A percentile compares a stretch with the other conserved stretches of the same genome.
phyloP scores from a whole-genome alignment of 2,329 filamentous ascomycete species.

The Fusarium albosuccineum region DNA sequence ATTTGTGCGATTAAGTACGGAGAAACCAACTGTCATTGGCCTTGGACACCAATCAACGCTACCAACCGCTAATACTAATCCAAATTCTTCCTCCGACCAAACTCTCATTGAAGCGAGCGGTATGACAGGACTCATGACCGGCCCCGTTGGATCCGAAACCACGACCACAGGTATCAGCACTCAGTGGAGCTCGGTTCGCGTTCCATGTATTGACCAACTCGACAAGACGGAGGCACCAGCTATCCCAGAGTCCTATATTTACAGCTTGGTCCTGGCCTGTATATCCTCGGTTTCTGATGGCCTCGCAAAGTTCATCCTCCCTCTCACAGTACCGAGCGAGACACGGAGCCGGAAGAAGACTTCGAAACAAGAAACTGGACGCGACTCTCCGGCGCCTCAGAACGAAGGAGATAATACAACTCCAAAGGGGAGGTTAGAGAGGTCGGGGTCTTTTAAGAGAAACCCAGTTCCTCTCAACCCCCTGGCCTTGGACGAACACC shows the following conservation, averaged over 20 bases:
- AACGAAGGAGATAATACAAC: slow-evolving; percentile 52
- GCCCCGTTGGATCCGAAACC: slow-evolving; percentile 75
- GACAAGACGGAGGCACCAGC: slow-evolving; percentile 89
- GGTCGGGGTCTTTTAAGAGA: slow-evolving; percentile 77
- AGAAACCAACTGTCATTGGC: slow-evolving; percentile 90
- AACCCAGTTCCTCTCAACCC: slow-evolving; percentile 88
- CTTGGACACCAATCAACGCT: slow-evolving; percentile 90
- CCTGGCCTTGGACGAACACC: slow-evolving; percentile 78
- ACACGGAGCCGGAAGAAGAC: slow-evolving; percentile 65
- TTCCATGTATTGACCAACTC: slow-evolving; percentile 91
- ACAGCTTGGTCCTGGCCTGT: slow-evolving; percentile 88
- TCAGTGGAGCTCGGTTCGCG: slow-evolving; percentile 90
- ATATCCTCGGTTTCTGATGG: slow-evolving; percentile 92
- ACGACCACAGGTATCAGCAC: slow-evolving; percentile 83
- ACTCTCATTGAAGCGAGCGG: slow-evolving; percentile 91
- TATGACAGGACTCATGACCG: slow-evolving; percentile 87
- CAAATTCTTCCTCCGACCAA: slow-evolving; percentile 76
- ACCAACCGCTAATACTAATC: slow-evolving; percentile 71
- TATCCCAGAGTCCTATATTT: slow-evolving; percentile 93
- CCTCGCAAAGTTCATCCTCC: slow-evolving; percentile 91
- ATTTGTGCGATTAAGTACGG: slow-evolving; percentile 92
- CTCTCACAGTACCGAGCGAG: slow-evolving; percentile 87
- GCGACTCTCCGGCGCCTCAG: slow-evolving; percentile 58
- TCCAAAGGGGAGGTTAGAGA: slow-evolving; percentile 60
- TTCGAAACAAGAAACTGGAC: slow-evolving; percentile 58